Evolutionary conservation across 345 rosid genomes (phyloP), one percentile per base, ranked within the genome.

Genomic region (Bruguiera gymnorhiza): DNA sequence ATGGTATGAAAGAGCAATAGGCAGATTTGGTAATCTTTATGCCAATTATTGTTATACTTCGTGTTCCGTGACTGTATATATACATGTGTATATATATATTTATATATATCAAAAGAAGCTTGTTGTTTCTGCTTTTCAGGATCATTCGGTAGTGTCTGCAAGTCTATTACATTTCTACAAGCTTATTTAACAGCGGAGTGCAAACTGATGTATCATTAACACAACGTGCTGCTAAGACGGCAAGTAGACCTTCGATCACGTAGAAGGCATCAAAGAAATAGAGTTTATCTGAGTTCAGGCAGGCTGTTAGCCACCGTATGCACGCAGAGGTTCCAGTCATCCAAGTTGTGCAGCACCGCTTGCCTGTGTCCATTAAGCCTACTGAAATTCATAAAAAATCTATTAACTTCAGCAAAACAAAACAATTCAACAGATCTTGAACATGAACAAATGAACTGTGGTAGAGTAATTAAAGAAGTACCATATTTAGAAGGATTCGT

Each of bases 221-320:
- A 30, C 87, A 84, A 6, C 55, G 76, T 20, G 70, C n/a, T 4
- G 86, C 87, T 4, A 81, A 46, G 50, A 72, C 8, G 0, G 82
- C 73, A 48, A 62, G 73, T 51, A 61, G 67, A 23, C 60, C 24
- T 29, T 86, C 86, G 2, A 83, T 75, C 24, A 70, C 65, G 62
- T 84, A 86, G 63, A 7, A 83, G 11, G 71, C 91, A 73, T 87
- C 87, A 83, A 83, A 87, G 39, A 84, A 85, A 39, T 71, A 78
- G 61, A 74, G 73, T 8, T 76, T 19, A 51, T 80, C 46, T 0
- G 79, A 69, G 34, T 58, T 61, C 3, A 36, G 51, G 60, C 87
- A 84, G 15, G 91, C 72, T 15, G 16, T 6, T 6, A 69, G 54
- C 58, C 27, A 70, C 11, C 85, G 87, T 24, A 85, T 73, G 73